Conservation (phyloP, 2,329 filamentous ascomycete species). For the Coniochaeta prunicola region DNA sequence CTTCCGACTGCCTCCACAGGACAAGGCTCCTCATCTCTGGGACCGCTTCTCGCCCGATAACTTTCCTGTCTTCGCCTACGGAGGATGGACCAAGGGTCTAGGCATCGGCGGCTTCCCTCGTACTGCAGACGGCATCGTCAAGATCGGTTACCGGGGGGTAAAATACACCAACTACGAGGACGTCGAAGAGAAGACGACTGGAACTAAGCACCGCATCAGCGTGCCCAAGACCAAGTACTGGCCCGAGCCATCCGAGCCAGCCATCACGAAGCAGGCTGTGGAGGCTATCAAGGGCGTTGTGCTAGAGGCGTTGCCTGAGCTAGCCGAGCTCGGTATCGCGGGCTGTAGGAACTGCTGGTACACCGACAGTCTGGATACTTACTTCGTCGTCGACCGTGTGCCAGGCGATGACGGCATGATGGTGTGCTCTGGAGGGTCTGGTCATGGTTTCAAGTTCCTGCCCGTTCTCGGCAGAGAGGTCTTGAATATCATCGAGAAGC, state of each 20-base stretch:
- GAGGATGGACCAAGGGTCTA: constrained; percentile 4
- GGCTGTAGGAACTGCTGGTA: constrained; percentile 25
- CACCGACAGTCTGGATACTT: constrained; percentile 26
- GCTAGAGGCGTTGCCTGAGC: constrained; percentile 21
- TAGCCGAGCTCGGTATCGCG: constrained; percentile 14
- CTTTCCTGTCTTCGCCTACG: constrained; percentile 22
- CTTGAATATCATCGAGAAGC: constrained; percentile 2
- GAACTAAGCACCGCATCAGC: background rate
- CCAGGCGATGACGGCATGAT: constrained; percentile 23
- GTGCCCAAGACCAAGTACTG: background rate
- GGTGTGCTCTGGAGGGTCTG: constrained; percentile 26
- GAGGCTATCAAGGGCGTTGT: constrained; percentile 24
- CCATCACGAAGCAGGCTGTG: constrained; percentile 13
- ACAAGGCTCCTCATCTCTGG: constrained; percentile 22
- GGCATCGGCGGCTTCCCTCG: constrained; percentile 15
- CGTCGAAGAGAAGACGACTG: background rate
- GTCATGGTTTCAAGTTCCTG: constrained; percentile 28
- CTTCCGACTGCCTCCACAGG: constrained; percentile 30
- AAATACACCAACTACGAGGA: constrained; percentile 28
- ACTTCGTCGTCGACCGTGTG: constrained; percentile 24
- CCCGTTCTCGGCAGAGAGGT: constrained; percentile 19
- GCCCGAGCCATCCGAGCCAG: constrained; percentile 11
- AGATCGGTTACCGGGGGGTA: constrained; percentile 21
- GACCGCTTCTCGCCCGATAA: constrained; percentile 30
- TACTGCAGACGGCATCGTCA: constrained; percentile 15